These are phyloP conservation scores for Trichomonas gallinae DNA, from an alignment of 208 protist species.

Conservation along the genomic window DNA sequence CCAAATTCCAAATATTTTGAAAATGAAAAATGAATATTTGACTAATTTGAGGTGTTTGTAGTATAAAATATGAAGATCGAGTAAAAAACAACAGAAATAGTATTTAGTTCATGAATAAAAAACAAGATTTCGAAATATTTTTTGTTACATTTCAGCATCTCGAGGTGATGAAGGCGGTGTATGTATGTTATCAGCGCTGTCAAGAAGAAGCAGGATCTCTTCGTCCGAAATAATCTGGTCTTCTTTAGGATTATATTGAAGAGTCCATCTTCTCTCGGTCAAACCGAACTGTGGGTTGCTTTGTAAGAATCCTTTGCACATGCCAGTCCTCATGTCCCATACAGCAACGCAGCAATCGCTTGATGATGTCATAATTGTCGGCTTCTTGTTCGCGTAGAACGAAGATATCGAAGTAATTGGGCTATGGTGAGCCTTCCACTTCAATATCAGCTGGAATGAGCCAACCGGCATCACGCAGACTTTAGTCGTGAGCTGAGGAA, in stretches of 20 bases:
- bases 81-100: no score
- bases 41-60: no score
- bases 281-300: background rate
- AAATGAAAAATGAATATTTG: no score
- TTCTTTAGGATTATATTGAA: background rate
- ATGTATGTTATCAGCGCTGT: background rate
- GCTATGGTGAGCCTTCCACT: background rate
- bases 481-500: background rate
- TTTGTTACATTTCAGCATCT: background rate
- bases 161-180: background rate
- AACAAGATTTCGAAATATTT: no score
- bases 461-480: background rate
- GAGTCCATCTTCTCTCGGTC: background rate
- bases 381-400: background rate
- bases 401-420: background rate
- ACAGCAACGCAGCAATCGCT: background rate
- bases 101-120: no score
- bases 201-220: background rate
- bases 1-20: no score
- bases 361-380: background rate
- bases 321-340: constrained; percentile 3
- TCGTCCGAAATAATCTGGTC: background rate
- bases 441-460: background rate
- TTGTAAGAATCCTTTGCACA: background rate
- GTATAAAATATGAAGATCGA: no score